A percentile compares a stretch with the other conserved stretches of the same genome.
Conservation (phyloP, 106 monocot species). For the Iris macrosiphon region DNA sequence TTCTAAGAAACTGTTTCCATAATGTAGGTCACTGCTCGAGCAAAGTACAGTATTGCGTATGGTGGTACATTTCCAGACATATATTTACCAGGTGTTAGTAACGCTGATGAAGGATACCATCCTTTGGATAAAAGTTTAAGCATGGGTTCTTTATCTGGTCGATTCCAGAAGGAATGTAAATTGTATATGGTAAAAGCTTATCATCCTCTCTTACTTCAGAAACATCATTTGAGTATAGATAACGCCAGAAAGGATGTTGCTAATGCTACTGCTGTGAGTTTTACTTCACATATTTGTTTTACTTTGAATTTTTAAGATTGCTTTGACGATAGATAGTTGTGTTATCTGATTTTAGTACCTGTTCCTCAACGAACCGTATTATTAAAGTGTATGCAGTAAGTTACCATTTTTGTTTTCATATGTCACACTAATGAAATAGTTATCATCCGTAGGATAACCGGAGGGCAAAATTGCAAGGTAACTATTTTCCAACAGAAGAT, state of each 20-base stretch:
- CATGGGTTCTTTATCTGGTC: constrained; percentile 16
- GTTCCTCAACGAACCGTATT: neutral
- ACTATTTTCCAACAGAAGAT: constrained; percentile 16
- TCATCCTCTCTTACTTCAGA: constrained; percentile 66
- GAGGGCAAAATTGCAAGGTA: constrained; percentile 49
- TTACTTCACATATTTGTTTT: neutral
- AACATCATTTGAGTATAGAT: constrained; percentile 45
- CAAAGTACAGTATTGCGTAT: constrained; percentile 77
- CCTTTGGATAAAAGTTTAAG: constrained; percentile 5
- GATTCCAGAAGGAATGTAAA: constrained; percentile 45
- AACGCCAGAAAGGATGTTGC: constrained; percentile 53
- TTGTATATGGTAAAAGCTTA: constrained; percentile 58
- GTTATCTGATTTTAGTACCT: neutral
- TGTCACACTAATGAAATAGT: constrained; percentile 9
- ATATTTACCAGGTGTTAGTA: constrained; percentile 23
- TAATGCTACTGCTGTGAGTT: constrained; percentile 57
- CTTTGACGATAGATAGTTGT: no score
- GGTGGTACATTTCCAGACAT: constrained; percentile 60
- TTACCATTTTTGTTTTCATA: no score
- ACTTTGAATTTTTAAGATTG: neutral
- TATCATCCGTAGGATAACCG: constrained; percentile 48
- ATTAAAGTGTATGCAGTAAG: no score
- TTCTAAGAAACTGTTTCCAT: neutral
- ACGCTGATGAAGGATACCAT: neutral
- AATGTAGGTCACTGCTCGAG: constrained; percentile 62